These are phyloP conservation scores for Beauveria caledonica DNA, from an alignment of 2,329 filamentous ascomycete species.

Conservation along the genomic window DNA sequence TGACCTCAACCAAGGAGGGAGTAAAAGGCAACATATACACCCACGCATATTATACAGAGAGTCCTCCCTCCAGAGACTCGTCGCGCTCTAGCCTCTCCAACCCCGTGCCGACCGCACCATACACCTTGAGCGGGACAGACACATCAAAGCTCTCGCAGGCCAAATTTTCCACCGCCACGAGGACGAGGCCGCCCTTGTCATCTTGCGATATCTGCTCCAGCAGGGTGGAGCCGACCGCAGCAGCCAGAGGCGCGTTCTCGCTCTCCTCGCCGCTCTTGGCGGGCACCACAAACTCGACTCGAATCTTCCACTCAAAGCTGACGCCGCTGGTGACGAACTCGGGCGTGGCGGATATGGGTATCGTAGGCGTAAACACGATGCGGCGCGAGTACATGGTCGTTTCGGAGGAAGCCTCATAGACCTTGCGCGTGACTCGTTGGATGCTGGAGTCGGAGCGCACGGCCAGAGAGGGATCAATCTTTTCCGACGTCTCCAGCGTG, in stretches of 20 bases:
- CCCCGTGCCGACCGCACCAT: constrained; percentile 53
- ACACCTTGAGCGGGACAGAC: constrained; percentile 74
- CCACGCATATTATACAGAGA: constrained; percentile 25
- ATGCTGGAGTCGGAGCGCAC: constrained; percentile 81
- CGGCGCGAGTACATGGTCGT: constrained; percentile 74
- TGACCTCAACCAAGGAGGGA: not conserved
- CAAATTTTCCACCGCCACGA: constrained; percentile 70
- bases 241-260: constrained; percentile 15
- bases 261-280: constrained; percentile 31
- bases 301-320: constrained; percentile 77
- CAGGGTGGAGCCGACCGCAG: constrained; percentile 36
- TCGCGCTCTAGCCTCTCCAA: constrained; percentile 49
- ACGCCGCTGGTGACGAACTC: constrained; percentile 89
- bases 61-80: constrained; percentile 41
- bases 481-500: constrained; percentile 79
- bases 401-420: constrained; percentile 71
- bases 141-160: constrained; percentile 88
- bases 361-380: constrained; percentile 72
- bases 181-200: constrained; percentile 63
- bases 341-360: constrained; percentile 76
- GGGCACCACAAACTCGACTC: constrained; percentile 87
- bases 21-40: not conserved
- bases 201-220: constrained; percentile 73
- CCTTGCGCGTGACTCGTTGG: constrained; percentile 73
- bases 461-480: constrained; percentile 70